Percentiles rank a stretch among this genome's conserved stretches.
phyloP scores from a whole-genome alignment of 768 basidiomycete genomes.

The Rhodocollybia butyracea region DNA sequence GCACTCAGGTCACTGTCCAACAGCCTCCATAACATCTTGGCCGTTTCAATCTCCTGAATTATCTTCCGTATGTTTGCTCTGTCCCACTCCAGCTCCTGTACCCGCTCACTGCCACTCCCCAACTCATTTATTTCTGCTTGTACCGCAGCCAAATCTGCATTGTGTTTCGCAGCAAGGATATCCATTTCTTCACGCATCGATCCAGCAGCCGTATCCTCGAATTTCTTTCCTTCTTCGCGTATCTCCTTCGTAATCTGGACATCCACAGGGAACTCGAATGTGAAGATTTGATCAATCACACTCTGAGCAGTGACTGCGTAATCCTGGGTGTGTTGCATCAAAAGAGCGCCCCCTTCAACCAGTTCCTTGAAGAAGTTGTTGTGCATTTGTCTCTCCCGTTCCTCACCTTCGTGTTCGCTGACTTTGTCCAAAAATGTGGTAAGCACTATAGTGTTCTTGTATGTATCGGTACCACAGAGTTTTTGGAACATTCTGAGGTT shows the following conservation, averaged over 20 bases:
- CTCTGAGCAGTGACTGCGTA: slow-evolving; percentile 25
- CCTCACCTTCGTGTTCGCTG: slow-evolving; percentile 24
- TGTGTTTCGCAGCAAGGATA: slow-evolving; percentile 27
- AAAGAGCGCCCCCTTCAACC: slow-evolving; percentile 34
- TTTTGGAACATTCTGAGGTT: slow-evolving; percentile 44
- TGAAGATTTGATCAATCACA: slow-evolving; percentile 28
- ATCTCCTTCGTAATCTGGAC: slow-evolving; percentile 18
- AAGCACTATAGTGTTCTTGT: slow-evolving; percentile 41
- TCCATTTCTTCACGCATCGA: slow-evolving; percentile 31
- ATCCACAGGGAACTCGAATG: slow-evolving; percentile 4
- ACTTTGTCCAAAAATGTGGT: slow-evolving; percentile 45
- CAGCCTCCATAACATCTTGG: too few species aligned
- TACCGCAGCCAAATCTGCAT: slow-evolving; percentile 30
- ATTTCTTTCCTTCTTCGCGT: slow-evolving; percentile 15
- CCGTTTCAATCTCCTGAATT: too few species aligned
- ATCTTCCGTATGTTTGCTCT: background rate
- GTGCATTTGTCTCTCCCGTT: slow-evolving; percentile 35
- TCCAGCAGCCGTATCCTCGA: slow-evolving; percentile 37
- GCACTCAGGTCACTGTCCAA: too few species aligned
- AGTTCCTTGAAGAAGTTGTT: slow-evolving; percentile 38
- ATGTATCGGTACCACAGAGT: slow-evolving; percentile 40
- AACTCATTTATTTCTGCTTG: slow-evolving; percentile 27
- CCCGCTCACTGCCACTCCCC: background rate
- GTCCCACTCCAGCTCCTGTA: slow-evolving; percentile 4
- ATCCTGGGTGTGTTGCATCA: slow-evolving; percentile 34